Conservation (phyloP, 495 filamentous ascomycete species). For the Penicillium taxi region DNA sequence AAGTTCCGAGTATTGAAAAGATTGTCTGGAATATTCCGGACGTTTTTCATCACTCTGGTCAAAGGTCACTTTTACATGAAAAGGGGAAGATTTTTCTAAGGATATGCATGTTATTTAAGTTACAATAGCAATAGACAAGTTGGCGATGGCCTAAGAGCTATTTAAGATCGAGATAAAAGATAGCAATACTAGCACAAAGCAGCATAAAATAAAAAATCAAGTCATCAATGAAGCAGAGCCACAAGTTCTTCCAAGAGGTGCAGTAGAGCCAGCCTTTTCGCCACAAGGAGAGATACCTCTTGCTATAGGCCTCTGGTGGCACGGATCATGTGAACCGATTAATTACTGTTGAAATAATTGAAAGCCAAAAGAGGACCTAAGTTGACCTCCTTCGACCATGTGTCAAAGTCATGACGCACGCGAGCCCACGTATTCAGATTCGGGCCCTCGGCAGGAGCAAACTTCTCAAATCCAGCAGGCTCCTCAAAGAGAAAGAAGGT, state of each 20-base stretch:
- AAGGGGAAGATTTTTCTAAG: no score
- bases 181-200: not conserved
- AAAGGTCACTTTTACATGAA: no score
- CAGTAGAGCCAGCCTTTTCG: no score
- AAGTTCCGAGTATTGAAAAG: no score
- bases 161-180: not conserved
- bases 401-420: conserved; percentile 46
- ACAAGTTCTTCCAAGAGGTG: not conserved
- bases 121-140: no score
- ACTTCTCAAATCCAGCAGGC: conserved; percentile 41
- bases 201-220: not conserved
- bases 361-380: conserved; percentile 43
- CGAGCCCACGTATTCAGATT: conserved; percentile 31
- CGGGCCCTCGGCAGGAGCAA: conserved; percentile 36
- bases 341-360: conserved; percentile 47
- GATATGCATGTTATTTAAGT: no score
- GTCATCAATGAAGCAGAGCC: not conserved
- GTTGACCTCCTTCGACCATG: conserved; percentile 38
- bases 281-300: no score
- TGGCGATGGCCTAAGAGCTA: no score
- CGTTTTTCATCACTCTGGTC: no score
- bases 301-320: not conserved
- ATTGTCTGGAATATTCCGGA: no score
- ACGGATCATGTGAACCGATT: not conserved
- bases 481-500: conserved; percentile 51